Evolutionary conservation across 441 rosid genomes (phyloP).

Genomic region (Corymbia citriodora): DNA sequence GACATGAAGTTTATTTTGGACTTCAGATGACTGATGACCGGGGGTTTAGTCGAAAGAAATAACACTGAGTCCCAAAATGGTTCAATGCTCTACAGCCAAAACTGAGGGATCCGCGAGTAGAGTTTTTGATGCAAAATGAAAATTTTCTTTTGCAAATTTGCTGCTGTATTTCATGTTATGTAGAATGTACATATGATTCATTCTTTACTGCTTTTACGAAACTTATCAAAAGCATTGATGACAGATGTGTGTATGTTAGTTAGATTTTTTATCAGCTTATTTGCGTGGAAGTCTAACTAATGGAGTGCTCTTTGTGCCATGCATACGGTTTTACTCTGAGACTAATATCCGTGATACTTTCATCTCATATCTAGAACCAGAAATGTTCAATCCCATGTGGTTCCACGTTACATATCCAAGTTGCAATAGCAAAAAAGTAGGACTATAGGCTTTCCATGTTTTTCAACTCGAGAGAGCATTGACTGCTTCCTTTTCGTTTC

Average conservation of each 20-base stretch:
- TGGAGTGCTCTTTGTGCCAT: not conserved
- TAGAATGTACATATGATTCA: not conserved
- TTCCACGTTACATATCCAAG: not conserved
- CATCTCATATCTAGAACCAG: not conserved
- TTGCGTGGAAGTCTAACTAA: not conserved
- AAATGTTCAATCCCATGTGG: not conserved
- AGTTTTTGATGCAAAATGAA: not conserved
- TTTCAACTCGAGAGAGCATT: not conserved
- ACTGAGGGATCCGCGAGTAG: not conserved
- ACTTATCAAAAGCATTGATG: not conserved
- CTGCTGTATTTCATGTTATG: not conserved
- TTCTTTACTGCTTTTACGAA: not conserved
- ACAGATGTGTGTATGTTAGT: not conserved
- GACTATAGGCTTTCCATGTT: not conserved
- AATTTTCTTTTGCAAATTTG: not conserved
- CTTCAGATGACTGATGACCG: not conserved
- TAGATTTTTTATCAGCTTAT: not conserved
- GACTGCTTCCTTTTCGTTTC: not conserved
- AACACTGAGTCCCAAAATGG: not conserved
- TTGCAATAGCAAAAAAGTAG: not conserved
- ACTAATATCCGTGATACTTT: not conserved
- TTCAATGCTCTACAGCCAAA: not conserved
- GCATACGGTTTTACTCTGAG: not conserved
- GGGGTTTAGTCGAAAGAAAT: not conserved
- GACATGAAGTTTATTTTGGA: not conserved